Percentiles rank a stretch among this genome's conserved stretches.
phyloP scores from a whole-genome alignment of 257 asterid genomes.

The Fraxinus pennsylvanica region DNA sequence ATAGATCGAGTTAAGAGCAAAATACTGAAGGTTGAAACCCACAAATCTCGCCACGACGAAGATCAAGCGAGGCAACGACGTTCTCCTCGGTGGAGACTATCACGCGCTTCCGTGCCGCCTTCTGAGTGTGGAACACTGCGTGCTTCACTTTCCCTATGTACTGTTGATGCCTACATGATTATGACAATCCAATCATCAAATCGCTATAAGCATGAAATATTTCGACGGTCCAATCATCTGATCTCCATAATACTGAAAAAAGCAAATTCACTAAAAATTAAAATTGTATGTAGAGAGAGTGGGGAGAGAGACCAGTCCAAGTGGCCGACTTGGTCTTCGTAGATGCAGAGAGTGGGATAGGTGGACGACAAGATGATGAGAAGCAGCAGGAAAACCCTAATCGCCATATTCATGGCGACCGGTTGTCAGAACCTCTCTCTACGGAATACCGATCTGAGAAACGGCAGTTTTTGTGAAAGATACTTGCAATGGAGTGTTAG shows the following conservation, averaged over 20 bases:
- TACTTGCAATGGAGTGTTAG: neutral
- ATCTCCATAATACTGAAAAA: neutral
- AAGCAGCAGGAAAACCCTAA: constrained; percentile 57
- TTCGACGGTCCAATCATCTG: neutral
- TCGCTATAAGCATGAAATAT: constrained; percentile 2
- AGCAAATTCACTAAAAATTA: neutral
- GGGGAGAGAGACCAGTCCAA: constrained; percentile 66
- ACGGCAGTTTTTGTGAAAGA: constrained; percentile 31
- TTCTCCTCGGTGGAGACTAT: constrained; percentile 92
- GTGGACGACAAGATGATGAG: constrained; percentile 39
- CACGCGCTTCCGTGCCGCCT: constrained; percentile 91
- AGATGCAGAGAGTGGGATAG: constrained; percentile 49
- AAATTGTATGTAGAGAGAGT: neutral
- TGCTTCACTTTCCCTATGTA: constrained; percentile 95
- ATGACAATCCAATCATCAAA: constrained; percentile 30
- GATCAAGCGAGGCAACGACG: constrained; percentile 92
- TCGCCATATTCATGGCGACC: constrained; percentile 76
- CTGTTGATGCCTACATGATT: constrained; percentile 77
- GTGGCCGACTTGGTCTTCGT: constrained; percentile 93
- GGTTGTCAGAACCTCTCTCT: constrained; percentile 23
- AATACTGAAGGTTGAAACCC: constrained; percentile 26
- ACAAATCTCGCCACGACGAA: constrained; percentile 97
- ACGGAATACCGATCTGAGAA: constrained; percentile 47
- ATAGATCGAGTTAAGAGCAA: neutral
- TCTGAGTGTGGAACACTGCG: constrained; percentile 93